Conservation (phyloP, 2,329 filamentous ascomycete species). For the Metarhizium brunneum region DNA sequence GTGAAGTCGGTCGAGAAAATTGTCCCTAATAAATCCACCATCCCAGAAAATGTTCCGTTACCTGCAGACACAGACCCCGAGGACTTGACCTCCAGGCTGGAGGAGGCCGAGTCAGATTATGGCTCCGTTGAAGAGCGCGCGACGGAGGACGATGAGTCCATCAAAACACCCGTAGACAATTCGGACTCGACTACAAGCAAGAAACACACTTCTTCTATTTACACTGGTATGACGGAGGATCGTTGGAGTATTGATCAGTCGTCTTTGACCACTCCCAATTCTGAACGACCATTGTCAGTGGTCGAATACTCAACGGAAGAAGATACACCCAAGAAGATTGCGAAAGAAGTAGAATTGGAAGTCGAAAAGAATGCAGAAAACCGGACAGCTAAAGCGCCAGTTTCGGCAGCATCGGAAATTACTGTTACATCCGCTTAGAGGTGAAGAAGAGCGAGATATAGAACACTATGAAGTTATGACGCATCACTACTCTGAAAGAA, state of each 20-base stretch:
- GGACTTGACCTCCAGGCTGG: background rate
- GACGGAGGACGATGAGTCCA: constrained; percentile 1
- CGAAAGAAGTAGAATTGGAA: constrained; percentile 11
- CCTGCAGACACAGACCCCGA: constrained; percentile 3
- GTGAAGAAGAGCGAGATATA: background rate
- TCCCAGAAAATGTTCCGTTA: background rate
- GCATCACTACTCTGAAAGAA: background rate
- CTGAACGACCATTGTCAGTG: constrained; percentile 24
- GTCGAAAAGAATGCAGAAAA: background rate
- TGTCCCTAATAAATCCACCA: background rate
- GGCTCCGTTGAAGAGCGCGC: background rate
- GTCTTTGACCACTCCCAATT: constrained; percentile 28
- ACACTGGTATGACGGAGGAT: constrained; percentile 27
- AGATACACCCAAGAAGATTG: constrained; percentile 20
- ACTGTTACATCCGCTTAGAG: background rate
- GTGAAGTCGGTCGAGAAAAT: background rate
- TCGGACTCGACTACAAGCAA: constrained; percentile 19
- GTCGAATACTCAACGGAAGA: constrained; percentile 21
- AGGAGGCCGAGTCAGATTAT: background rate
- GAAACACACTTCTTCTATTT: constrained; percentile 29
- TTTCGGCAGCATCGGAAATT: background rate
- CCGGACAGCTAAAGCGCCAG: background rate
- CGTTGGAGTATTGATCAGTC: constrained; percentile 28
- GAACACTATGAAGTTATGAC: constrained; percentile 1
- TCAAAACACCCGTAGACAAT: constrained; percentile 11